Base-by-base conservation (phyloP, 495 filamentous ascomycete genomes). In the Annulohypoxylon maeteangense region DNA sequence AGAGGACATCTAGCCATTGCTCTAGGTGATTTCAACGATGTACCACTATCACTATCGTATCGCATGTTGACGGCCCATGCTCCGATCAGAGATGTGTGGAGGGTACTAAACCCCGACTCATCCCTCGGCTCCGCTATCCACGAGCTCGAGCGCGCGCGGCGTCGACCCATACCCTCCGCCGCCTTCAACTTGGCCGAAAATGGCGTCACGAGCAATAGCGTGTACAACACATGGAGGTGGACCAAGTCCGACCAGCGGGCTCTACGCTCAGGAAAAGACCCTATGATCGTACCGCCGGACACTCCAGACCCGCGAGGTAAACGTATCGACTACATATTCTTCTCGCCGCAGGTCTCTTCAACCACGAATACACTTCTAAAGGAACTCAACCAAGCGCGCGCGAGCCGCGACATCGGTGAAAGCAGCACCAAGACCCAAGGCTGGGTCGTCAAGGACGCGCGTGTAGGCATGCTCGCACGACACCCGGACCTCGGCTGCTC, bases 181-280 rank as follows among this genome's bases (percentile, higher is more conserved):
- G 85, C 88, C 59, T 90, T 87, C 78, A 97, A 97, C 76, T 78
- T 98, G 18, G 72, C 75, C 5, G 88, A 90, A 53, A 95, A 97
- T 72, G 95, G 95, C 1, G 88, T 92, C 4, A 95, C 96, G 0
- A 97, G 94, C 73, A 93, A 98, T 74, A 89, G 89, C 53, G 86
- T 86, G 7, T 87, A 90, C 68, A 98, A 98, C 81, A 97, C 95
- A 0, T 99, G 96, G 95, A 85, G 93, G 23, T 98, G 96, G 95
- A 79, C 88, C 23, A 88, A 92, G 75, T 77, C 79, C 36, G 80
- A 86, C 66, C 86, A 87, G 63, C 84, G 81, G 54, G 89, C 89
- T 59, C 81, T 94, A 0, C 76, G 77, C 12, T 75, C 79, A 0
- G 84, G 84, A 0, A 81, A 81, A 31, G 73, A 80, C 3, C 73